Evolutionary conservation across 139 green algal genomes (phyloP).

Genomic region (Closterium sp.): DNA sequence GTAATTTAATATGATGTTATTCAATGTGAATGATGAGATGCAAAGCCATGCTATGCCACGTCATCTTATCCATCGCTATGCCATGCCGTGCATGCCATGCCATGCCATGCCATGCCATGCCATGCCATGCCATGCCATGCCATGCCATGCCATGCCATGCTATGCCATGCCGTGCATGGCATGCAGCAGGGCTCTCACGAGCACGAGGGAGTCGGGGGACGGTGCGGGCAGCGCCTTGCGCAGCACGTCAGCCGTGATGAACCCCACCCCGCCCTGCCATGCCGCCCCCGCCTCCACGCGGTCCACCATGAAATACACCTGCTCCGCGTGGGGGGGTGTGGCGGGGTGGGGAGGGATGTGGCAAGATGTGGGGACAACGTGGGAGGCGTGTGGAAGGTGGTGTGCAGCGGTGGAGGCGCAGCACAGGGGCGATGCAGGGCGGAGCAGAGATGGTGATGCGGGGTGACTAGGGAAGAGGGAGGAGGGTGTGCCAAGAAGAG

Average conservation of each 20-base stretch:
- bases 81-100: neutral
- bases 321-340: neutral
- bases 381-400: neutral
- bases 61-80: neutral
- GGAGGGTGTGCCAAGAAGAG: neutral
- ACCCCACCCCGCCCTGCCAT: slow-evolving; percentile 71
- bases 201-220: slow-evolving; percentile 59
- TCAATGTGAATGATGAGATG: neutral
- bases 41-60: neutral
- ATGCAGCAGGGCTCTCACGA: slow-evolving; percentile 72
- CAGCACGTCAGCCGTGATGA: slow-evolving; percentile 80
- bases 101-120: neutral
- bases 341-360: too few relatives aligned
- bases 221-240: slow-evolving; percentile 64
- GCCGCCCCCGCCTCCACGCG: slow-evolving; percentile 49
- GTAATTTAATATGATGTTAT: neutral
- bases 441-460: too few relatives aligned
- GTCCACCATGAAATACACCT: slow-evolving; percentile 54
- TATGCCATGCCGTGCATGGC: neutral
- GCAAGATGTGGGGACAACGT: neutral
- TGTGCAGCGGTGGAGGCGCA: too few relatives aligned
- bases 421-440: too few relatives aligned
- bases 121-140: neutral
- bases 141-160: neutral
- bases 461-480: neutral